Evolutionary conservation across 345 rosid species (phyloP).

Genomic region (Alliaria petiolata): DNA sequence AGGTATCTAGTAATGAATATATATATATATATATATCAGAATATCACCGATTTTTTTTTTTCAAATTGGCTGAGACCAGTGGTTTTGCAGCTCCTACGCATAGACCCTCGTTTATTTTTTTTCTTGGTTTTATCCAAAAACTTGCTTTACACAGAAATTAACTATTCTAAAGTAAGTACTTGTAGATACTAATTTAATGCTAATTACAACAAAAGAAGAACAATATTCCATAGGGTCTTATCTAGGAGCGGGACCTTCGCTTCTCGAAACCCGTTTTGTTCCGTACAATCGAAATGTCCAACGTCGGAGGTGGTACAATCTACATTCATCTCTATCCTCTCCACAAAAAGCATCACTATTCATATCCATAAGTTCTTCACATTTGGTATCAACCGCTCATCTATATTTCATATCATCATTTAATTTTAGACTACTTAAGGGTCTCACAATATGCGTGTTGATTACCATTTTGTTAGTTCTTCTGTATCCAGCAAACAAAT

Average conservation of each 20-base stretch:
- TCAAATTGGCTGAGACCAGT: no score
- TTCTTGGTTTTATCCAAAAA: conserved; percentile 9
- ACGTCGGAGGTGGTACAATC: not conserved
- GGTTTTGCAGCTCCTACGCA: conserved; percentile 11
- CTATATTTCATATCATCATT: not conserved
- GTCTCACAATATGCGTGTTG: no score
- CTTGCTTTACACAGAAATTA: conserved; percentile 16
- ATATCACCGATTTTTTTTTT: no score
- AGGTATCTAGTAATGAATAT: not conserved
- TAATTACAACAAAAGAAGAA: conserved; percentile 7
- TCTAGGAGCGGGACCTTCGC: conserved; percentile 9
- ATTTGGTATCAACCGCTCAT: not conserved
- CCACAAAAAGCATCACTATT: not conserved
- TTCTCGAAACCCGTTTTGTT: not conserved
- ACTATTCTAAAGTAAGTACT: conserved; percentile 15
- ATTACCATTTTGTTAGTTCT: not conserved
- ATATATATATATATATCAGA: no score
- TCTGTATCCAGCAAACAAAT: no score
- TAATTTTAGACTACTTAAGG: not conserved
- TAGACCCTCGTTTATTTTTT: conserved; percentile 14
- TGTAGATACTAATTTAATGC: not conserved
- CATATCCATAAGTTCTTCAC: not conserved
- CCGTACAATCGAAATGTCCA: conserved; percentile 24
- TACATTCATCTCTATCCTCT: not conserved
- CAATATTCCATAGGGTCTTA: not conserved